A percentile compares a stretch with the other conserved stretches of the same genome.
phyloP scores from a whole-genome alignment of 345 rosid species.

The Citrus cavaleriei region DNA sequence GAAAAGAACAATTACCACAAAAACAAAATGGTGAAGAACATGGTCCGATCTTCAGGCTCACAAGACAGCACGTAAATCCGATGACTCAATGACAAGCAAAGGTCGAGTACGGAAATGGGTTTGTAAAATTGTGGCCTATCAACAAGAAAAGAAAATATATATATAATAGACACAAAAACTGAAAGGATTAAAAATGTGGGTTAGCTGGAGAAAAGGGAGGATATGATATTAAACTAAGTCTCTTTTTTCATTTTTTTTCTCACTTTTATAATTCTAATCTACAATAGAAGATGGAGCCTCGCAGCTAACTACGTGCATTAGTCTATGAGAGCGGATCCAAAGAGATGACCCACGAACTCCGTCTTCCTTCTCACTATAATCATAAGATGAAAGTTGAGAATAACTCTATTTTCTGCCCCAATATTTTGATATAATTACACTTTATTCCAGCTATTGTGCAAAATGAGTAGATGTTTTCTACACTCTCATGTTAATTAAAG shows the following conservation, averaged over 20 bases:
- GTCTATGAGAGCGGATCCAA: background rate
- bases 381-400: background rate
- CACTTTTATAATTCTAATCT: background rate
- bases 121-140: no score
- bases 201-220: background rate
- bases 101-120: background rate
- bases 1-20: slow-evolving; percentile 6
- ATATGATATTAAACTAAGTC: background rate
- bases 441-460: no score
- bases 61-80: background rate
- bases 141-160: background rate
- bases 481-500: no score
- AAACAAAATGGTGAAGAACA: background rate
- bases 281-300: background rate
- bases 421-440: no score
- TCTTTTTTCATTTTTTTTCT: background rate
- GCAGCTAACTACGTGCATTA: background rate
- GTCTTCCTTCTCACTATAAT: background rate
- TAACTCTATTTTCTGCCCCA: background rate
- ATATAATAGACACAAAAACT: background rate
- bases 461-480: no score
- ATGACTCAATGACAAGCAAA: background rate
- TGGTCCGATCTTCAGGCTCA: slow-evolving; percentile 6
- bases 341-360: background rate
- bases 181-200: background rate